These are phyloP conservation scores for Lizonia empirigonia DNA, from an alignment of 2,329 filamentous ascomycete genomes.

Conservation along the genomic window DNA sequence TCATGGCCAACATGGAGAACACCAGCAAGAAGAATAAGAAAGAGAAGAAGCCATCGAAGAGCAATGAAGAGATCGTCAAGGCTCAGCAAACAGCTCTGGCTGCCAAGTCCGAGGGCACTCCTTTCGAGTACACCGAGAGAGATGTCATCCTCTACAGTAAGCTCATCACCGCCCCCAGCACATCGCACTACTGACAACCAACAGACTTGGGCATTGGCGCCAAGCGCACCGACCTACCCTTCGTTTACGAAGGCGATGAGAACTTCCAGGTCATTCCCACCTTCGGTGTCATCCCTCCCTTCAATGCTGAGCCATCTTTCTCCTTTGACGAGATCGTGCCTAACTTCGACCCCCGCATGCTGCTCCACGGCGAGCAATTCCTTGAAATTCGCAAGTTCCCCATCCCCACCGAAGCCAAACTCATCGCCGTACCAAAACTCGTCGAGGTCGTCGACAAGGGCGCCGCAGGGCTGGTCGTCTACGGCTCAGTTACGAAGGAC, in stretches of 20 bases:
- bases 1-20: conserved; percentile 86
- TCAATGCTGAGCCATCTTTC: conserved; percentile 81
- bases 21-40: conserved; percentile 56
- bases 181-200: conserved; percentile 24
- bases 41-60: conserved; percentile 55
- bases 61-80: conserved; percentile 70
- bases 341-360: conserved; percentile 98
- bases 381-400: conserved; percentile 93
- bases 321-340: conserved; percentile 81
- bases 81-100: conserved; percentile 79
- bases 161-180: conserved; percentile 8
- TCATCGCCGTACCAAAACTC: conserved; percentile 77
- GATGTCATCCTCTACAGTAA: conserved; percentile 88
- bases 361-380: conserved; percentile 98
- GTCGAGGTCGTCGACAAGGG: conserved; percentile 98
- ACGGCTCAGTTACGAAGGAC: conserved; percentile 80
- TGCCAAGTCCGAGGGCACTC: conserved; percentile 71
- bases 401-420: conserved; percentile 80
- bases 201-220: conserved; percentile 83
- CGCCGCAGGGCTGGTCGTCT: conserved; percentile 80
- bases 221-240: conserved; percentile 83
- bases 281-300: conserved; percentile 95
- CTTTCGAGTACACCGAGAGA: conserved; percentile 82
- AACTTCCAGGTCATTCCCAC: conserved; percentile 93
- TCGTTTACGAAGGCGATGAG: conserved; percentile 88